Evolutionary conservation across 176 grass and related monocot genomes (phyloP), one percentile per base, ranked within the genome.

Genomic region (Oryza officinalis): DNA sequence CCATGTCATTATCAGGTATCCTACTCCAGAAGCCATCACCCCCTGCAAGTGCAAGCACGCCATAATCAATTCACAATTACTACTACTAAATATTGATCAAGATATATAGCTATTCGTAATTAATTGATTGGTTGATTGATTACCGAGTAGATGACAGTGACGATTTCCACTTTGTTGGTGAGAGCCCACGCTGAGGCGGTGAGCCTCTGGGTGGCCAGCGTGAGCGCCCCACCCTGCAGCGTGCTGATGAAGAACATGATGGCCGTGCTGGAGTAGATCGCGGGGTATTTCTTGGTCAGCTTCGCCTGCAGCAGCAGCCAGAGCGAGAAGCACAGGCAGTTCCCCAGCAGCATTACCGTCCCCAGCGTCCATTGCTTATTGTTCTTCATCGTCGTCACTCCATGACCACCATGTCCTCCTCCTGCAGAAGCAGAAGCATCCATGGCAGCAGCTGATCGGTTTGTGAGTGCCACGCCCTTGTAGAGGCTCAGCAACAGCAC

Each of bases 221-320:
- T 82, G 44, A 95, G 32, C 0, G 65, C 77, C 13, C 81, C 85
- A 4, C 76, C 83, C 76, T 93, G 96, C 52, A 98, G 60, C 17
- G 87, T 88, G 66, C 93, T 90, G 27, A 98, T 76, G 72, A 95
- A 92, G 85, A 98, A 98, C 75, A 94, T 93, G 76, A 93, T 22
- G 4, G 91, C 89, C 4, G 96, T 98, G 80, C 76, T 81, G n/a
- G 93, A 98, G 80, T 95, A 98, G 60, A 98, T 67, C 4, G 87
- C 87, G 2, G 93, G 91, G 73, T 98, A 95, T 81, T 93, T 98
- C 10, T 89, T 93, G 8, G 81, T 82, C 6, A 94, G 78, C 85
- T 73, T 93, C 17, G 69, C 80, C 30, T 98, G 93, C 18, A 98
- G 49, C 40, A 94, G 79, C 32, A 98, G 85, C 96, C 93, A 98